These are phyloP conservation scores for Chaetomium olivaceum DNA, from an alignment of 2,329 filamentous ascomycete species.

Conservation along the genomic window DNA sequence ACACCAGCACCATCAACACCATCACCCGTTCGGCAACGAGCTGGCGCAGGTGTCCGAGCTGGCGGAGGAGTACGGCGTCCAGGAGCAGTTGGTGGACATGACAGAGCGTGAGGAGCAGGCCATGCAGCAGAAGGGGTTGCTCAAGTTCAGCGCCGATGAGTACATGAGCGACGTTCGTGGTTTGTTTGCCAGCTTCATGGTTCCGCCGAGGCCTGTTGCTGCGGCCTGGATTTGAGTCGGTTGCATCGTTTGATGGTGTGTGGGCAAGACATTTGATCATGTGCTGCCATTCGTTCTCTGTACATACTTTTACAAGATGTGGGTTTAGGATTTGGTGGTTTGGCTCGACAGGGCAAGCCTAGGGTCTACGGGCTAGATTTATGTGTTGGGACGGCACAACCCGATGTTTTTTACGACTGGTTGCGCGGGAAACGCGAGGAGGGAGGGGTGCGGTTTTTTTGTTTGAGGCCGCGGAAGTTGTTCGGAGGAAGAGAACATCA, in stretches of 20 bases:
- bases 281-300: conserved; percentile 7
- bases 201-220: conserved; percentile 36
- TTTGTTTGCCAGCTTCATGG: conserved; percentile 64
- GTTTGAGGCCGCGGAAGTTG: not conserved
- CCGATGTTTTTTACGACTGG: not conserved
- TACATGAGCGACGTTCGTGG: conserved; percentile 80
- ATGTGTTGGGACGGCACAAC: not conserved
- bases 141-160: conserved; percentile 74
- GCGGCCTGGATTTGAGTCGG: conserved; percentile 53
- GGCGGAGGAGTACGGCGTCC: conserved; percentile 79
- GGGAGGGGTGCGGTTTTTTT: not conserved
- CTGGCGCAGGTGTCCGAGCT: conserved; percentile 90
- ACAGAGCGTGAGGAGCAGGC: conserved; percentile 73
- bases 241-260: not conserved
- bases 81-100: conserved; percentile 51
- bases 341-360: not conserved
- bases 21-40: conserved; percentile 87
- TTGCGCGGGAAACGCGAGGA: not conserved
- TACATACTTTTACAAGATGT: conserved; percentile 4
- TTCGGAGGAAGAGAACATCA: not conserved
- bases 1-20: conserved; percentile 39
- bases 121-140: conserved; percentile 68
- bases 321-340: not conserved
- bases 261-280: not conserved
- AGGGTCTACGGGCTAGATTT: not conserved